These are phyloP conservation scores for Exophiala sideris DNA, from an alignment of 2,329 filamentous ascomycete genomes.

Conservation along the genomic window DNA sequence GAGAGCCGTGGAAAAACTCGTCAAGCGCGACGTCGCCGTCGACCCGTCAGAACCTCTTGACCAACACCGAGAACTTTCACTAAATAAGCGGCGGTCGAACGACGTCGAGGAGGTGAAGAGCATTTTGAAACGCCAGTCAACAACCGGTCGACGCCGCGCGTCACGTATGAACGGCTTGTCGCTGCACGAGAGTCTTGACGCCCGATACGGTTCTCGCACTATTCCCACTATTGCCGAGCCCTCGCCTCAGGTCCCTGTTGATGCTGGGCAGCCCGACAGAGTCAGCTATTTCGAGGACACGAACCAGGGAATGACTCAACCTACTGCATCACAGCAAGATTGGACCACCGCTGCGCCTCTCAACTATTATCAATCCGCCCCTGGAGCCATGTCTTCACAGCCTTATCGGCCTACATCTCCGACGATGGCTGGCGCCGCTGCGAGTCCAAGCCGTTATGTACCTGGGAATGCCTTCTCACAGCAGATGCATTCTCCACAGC, in stretches of 20 bases:
- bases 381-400: not conserved
- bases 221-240: slow-evolving; percentile 22
- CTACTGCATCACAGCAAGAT: not conserved
- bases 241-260: slow-evolving; percentile 17
- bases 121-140: slow-evolving; percentile 37
- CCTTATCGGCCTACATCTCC: slow-evolving; percentile 5
- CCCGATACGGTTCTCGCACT: slow-evolving; percentile 14
- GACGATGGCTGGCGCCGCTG: not conserved
- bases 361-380: slow-evolving; percentile 10
- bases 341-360: slow-evolving; percentile 12
- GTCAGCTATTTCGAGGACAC: slow-evolving; percentile 28
- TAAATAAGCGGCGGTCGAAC: slow-evolving; percentile 26
- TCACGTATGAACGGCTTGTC: slow-evolving; percentile 20
- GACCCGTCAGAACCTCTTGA: slow-evolving; percentile 21
- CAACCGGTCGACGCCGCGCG: slow-evolving; percentile 38
- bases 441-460: slow-evolving; percentile 14
- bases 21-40: slow-evolving; percentile 18
- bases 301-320: slow-evolving; percentile 8
- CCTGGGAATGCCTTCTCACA: slow-evolving; percentile 30
- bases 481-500: slow-evolving; percentile 15
- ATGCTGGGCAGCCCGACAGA: slow-evolving; percentile 3
- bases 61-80: slow-evolving; percentile 14
- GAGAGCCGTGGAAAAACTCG: slow-evolving; percentile 15
- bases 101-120: slow-evolving; percentile 28
- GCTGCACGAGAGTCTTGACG: slow-evolving; percentile 1